Percentiles rank a stretch among this genome's conserved stretches.
These are phyloP conservation scores for Vitis riparia DNA, from an alignment of 164 flowering plant genomes.

Conservation along the genomic window DNA sequence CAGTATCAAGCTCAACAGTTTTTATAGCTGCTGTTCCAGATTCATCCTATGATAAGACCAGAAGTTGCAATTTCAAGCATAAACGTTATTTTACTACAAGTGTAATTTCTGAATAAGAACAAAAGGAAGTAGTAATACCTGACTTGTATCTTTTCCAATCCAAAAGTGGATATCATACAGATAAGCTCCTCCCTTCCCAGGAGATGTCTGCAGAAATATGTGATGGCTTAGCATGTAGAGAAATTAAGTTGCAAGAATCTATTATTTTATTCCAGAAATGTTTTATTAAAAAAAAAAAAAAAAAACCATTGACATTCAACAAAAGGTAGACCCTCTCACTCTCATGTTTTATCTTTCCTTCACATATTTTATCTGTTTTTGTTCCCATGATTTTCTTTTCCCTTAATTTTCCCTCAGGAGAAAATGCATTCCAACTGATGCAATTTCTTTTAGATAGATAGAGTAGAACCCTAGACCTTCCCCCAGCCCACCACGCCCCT, in stretches of 20 bases:
- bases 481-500: too few species aligned
- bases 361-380: too few species aligned
- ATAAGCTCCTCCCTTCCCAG: constrained; percentile 85
- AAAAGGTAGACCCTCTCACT: too few species aligned
- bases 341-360: neutral
- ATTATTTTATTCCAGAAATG: neutral
- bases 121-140: constrained; percentile 45
- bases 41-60: constrained; percentile 68
- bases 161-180: constrained; percentile 89
- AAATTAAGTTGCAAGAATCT: too few species aligned
- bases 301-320: neutral
- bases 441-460: too few species aligned
- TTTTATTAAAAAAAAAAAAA: neutral
- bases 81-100: neutral
- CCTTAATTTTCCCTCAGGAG: too few species aligned
- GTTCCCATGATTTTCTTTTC: too few species aligned
- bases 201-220: constrained; percentile 58
- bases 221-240: too few species aligned
- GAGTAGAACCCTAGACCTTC: too few species aligned
- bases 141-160: constrained; percentile 97
- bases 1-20: constrained; percentile 96
- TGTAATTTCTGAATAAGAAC: neutral
- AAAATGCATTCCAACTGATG: too few species aligned
- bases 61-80: constrained; percentile 6
- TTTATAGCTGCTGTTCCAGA: constrained; percentile 98